These are phyloP conservation scores for Nannizziopsis arthrosporioides DNA, from an alignment of 2,329 filamentous ascomycete species.

Conservation along the genomic window DNA sequence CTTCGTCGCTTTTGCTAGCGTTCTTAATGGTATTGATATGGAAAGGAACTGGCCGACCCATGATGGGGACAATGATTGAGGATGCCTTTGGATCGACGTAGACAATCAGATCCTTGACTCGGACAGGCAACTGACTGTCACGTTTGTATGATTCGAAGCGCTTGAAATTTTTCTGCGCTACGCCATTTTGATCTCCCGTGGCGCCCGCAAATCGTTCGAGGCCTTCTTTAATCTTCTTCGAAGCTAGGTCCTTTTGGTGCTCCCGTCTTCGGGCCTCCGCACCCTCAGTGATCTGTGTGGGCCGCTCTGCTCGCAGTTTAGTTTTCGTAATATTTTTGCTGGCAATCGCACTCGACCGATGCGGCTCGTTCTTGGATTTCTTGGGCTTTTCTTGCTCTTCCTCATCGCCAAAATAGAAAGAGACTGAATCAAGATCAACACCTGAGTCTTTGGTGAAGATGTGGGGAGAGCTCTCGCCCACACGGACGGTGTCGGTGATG, in stretches of 20 bases:
- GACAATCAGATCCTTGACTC: conserved; percentile 75
- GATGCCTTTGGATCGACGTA: conserved; percentile 82
- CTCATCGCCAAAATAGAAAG: conserved; percentile 98
- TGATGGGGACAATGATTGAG: conserved; percentile 86
- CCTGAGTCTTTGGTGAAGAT: conserved; percentile 91
- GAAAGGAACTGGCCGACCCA: conserved; percentile 94
- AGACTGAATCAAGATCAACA: conserved; percentile 82
- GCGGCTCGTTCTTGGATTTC: conserved; percentile 73
- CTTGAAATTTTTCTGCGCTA: conserved; percentile 97
- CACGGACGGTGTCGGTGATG: conserved; percentile 85
- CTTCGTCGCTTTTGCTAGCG: conserved; percentile 92
- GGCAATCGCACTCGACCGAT: conserved; percentile 72
- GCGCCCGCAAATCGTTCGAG: conserved; percentile 75
- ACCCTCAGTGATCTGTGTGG: conserved; percentile 79
- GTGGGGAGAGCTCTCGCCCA: conserved; percentile 54
- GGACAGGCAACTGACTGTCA: conserved; percentile 79
- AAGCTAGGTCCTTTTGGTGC: conserved; percentile 80
- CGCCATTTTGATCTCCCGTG: conserved; percentile 71
- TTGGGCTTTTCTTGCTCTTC: conserved; percentile 67
- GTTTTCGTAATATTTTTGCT: conserved; percentile 94
- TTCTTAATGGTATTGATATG: conserved; percentile 99
- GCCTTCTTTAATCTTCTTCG: conserved; percentile 83
- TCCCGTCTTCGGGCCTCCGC: conserved; percentile 75
- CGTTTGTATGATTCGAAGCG: conserved; percentile 98
- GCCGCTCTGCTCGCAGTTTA: conserved; percentile 78